These are phyloP conservation scores for Kurtzmaniella cleridarum DNA, from an alignment of 805 yeast species.

Conservation along the genomic window DNA sequence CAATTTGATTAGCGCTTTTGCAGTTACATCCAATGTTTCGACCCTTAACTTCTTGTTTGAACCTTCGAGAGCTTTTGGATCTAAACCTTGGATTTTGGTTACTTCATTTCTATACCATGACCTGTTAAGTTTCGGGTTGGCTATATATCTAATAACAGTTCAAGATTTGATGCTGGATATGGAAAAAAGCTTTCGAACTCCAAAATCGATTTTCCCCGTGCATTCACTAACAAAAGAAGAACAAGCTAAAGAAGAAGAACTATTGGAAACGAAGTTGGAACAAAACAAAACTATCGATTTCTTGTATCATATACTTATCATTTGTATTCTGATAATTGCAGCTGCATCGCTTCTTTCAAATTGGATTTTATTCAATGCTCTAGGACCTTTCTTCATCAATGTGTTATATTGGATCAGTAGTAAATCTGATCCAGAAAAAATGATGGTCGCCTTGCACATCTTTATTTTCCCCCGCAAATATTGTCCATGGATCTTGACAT, in stretches of 20 bases:
- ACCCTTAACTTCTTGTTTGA: conserved; percentile 16
- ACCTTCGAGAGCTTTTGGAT: conserved; percentile 21
- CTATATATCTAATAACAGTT: conserved; percentile 15
- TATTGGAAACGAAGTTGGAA: conserved; percentile 11
- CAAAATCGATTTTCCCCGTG: conserved; percentile 18
- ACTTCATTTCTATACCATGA: conserved; percentile 31
- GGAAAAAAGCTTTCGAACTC: conserved; percentile 19
- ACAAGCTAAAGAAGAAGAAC: conserved; percentile 11
- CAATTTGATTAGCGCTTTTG: conserved; percentile 16
- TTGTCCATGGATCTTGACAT: conserved; percentile 12
- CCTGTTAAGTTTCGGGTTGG: conserved; percentile 16
- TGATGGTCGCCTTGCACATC: conserved; percentile 18
- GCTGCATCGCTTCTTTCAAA: conserved; percentile 13
- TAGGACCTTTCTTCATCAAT: conserved; percentile 22
- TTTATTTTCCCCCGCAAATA: conserved; percentile 16
- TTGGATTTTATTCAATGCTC: conserved; percentile 10
- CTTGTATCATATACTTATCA: conserved; percentile 21
- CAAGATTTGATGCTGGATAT: conserved; percentile 15
- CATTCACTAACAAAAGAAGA: conserved; percentile 10
- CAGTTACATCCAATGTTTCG: conserved; percentile 16
- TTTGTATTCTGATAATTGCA: conserved; percentile 18
- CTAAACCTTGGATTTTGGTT: conserved; percentile 34
- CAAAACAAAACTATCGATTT: conserved; percentile 23
- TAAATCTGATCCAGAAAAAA: conserved; percentile 19
- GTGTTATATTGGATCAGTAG: conserved; percentile 25